Conservation (phyloP, 129 eudicot genomes). For the Saposhnikovia divaricata region DNA sequence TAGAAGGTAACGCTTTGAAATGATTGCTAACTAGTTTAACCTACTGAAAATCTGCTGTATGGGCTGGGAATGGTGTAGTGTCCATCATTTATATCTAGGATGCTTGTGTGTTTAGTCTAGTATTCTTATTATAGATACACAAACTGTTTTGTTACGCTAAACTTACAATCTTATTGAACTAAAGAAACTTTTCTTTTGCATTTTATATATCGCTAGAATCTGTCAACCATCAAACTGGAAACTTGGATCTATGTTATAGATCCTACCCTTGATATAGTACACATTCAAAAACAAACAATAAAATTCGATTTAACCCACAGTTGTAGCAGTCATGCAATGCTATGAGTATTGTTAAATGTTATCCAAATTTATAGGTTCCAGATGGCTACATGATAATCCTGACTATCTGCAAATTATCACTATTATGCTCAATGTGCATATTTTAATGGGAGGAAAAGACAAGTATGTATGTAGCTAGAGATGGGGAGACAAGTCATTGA, state of each 20-base stretch:
- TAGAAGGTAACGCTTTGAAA: neutral
- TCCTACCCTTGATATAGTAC: neutral
- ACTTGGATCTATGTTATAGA: neutral
- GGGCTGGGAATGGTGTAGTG: neutral
- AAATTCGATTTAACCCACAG: too few relatives aligned
- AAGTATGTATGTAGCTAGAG: neutral
- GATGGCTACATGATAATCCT: neutral
- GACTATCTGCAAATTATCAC: neutral
- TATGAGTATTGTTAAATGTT: too few relatives aligned
- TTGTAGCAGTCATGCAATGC: too few relatives aligned
- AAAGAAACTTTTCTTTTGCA: neutral
- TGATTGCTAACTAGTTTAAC: neutral
- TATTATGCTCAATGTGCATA: neutral
- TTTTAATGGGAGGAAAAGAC: neutral
- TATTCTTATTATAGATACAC: neutral
- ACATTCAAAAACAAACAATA: neutral
- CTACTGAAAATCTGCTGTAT: neutral
- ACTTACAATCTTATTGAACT: neutral
- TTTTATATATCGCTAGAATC: neutral
- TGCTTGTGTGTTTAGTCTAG: neutral
- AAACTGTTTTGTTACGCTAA: neutral
- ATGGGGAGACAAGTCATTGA: neutral
- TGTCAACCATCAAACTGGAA: neutral
- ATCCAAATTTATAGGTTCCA: neutral
- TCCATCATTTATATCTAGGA: neutral